phyloP scores from a whole-genome alignment of 108 stramenopile genomes.

The Fragilaria radians region DNA sequence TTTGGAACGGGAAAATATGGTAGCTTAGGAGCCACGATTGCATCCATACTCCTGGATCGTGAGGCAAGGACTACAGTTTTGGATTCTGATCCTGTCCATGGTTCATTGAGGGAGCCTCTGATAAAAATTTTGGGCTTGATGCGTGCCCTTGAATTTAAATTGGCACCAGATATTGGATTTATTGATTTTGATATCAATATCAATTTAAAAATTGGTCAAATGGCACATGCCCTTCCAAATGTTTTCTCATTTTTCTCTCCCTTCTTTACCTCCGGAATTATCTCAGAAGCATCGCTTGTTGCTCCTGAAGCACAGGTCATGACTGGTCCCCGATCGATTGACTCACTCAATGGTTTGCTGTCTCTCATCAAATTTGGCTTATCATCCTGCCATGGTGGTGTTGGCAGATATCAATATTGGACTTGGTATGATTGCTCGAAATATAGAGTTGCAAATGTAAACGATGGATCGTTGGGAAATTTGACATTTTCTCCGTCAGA shows the following conservation, averaged over 20 bases:
- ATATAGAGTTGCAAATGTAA: no score
- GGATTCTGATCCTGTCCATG: conserved; percentile 43
- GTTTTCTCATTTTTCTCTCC: conserved; percentile 29
- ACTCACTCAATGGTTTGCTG: conserved; percentile 19
- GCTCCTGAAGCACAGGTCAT: conserved; percentile 23
- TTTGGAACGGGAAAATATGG: conserved; percentile 54
- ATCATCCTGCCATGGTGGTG: conserved; percentile 14
- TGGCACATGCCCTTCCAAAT: conserved; percentile 20
- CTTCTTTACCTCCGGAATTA: conserved; percentile 16
- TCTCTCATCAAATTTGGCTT: conserved; percentile 15
- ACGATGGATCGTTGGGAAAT: neutral
- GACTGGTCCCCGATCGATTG: conserved; percentile 8
- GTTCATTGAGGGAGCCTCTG: conserved; percentile 29
- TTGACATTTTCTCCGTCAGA: conserved; percentile 11
- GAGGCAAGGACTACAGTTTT: conserved; percentile 36
- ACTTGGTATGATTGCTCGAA: no score
- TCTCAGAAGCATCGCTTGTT: conserved; percentile 12
- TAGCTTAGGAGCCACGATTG: conserved; percentile 41
- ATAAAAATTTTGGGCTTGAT: conserved; percentile 22
- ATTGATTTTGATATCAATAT: conserved; percentile 8
- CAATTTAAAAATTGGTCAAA: conserved; percentile 12
- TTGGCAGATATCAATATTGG: neutral
- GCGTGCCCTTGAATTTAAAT: conserved; percentile 20
- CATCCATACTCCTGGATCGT: conserved; percentile 49
- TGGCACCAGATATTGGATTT: no score